phyloP scores from a whole-genome alignment of 1,139 yeast species.

The Yamadazyma spencermartinsiae region DNA sequence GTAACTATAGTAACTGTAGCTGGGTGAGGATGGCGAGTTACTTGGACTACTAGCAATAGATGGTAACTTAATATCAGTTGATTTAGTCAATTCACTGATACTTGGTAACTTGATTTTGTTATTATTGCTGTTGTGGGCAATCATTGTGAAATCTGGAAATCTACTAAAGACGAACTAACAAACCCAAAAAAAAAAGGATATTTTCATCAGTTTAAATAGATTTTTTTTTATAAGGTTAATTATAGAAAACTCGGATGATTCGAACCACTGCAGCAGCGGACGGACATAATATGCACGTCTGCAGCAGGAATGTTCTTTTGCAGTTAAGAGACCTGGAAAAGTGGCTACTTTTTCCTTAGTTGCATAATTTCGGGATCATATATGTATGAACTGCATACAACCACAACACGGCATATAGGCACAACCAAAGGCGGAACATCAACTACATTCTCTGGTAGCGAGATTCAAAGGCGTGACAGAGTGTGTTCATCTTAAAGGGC shows the following conservation, averaged over 20 bases:
- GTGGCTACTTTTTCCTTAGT: not conserved
- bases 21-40: constrained; percentile 4
- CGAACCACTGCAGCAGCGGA: not conserved
- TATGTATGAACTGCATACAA: not conserved
- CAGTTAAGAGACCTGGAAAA: not conserved
- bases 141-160: not conserved
- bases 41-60: not conserved
- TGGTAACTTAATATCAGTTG: constrained; percentile 14
- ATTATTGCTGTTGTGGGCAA: not conserved
- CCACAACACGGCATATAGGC: too few species aligned
- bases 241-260: constrained; percentile 2
- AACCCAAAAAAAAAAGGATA: too few species aligned
- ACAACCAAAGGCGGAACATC: too few species aligned
- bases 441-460: too few species aligned
- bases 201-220: constrained; percentile 1
- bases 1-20: constrained; percentile 3
- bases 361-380: not conserved
- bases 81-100: constrained; percentile 34
- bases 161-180: too few species aligned
- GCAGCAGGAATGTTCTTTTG: constrained; percentile 3
- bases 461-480: too few species aligned
- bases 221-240: not conserved
- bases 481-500: too few species aligned
- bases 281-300: constrained; percentile 1
- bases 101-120: constrained; percentile 32